Conservation (phyloP, 305 asterid genomes). For the Fraxinus platypoda region DNA sequence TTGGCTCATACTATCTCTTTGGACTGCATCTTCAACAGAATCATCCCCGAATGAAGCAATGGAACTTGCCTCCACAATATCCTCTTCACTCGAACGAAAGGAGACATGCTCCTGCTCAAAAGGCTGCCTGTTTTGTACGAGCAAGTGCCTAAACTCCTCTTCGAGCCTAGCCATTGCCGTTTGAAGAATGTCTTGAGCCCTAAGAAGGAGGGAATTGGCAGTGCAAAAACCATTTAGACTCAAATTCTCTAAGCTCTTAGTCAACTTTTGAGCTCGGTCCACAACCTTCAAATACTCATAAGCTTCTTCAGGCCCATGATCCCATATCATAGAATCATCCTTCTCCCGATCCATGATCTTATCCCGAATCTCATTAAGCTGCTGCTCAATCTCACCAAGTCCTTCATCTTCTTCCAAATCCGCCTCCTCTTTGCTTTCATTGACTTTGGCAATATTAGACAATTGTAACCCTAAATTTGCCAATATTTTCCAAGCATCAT, state of each 20-base stretch:
- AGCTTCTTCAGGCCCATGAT: conserved; percentile 71
- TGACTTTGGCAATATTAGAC: conserved; percentile 39
- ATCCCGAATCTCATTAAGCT: conserved; percentile 52
- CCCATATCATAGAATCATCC: conserved; percentile 73
- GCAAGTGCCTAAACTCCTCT: conserved; percentile 77
- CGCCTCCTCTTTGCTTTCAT: conserved; percentile 25
- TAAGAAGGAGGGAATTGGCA: conserved; percentile 41
- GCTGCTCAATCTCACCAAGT: conserved; percentile 51
- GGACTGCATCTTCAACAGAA: conserved; percentile 61
- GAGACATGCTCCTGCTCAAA: conserved; percentile 89
- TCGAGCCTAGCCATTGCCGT: conserved; percentile 89
- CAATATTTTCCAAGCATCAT: conserved; percentile 53
- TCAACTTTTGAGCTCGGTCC: conserved; percentile 62
- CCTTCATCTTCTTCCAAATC: conserved; percentile 33
- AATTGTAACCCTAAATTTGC: conserved; percentile 75
- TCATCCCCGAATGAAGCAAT: conserved; percentile 80
- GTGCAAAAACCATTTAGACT: conserved; percentile 30
- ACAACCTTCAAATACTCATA: conserved; percentile 65
- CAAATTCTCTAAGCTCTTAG: conserved; percentile 54
- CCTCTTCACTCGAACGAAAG: conserved; percentile 85
- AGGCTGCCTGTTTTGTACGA: conserved; percentile 74
- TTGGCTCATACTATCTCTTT: conserved; percentile 67
- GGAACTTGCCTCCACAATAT: conserved; percentile 59
- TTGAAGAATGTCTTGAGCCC: conserved; percentile 73
- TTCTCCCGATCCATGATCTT: conserved; percentile 78